Base-by-base conservation (phyloP, 2,329 filamentous ascomycete species). In the Fusarium sp. region DNA sequence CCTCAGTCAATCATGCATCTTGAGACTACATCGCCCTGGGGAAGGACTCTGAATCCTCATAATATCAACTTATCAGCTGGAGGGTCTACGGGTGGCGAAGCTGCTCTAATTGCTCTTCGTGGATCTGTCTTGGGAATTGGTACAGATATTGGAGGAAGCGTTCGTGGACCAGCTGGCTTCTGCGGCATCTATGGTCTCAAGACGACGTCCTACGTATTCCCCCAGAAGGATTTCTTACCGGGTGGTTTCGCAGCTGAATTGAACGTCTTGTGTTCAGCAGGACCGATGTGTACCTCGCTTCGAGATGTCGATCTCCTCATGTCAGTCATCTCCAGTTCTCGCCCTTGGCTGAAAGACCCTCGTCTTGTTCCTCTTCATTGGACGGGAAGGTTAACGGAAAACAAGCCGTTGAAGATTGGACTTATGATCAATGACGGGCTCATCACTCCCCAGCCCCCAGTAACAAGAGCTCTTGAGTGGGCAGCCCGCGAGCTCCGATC, bases 71-170 rank as follows among this genome's bases (percentile, higher is more conserved):
- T 90, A 23, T 89, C 87, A 0, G 85, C 89, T 0, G 91, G 91
- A 6, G 91, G 91, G 2, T 88, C 86, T 4, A 88, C 87, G 0
- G 91, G 91, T 12, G 91, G 91, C 10, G 82, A 83, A 54, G 81
- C 76, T 1, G 81, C 83, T 9, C 67, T 84, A 4, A 56, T 84
- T 0, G 81, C 81, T 6, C 77, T 84, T 44, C 72, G 80, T 7
- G 83, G 83, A 4, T 83, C 81, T 3, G 69, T 81, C 1, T 51
- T 84, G 1, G 82, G 82, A 1, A 62, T 84, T 11, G 83, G 83
- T 4, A 80, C 79, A 5, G 82, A 84, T 12, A 81, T 83, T 52
- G 82, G 79, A 10, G 81, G 82, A 5, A 81, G 80, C 41, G 74
- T 82, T 35, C 75, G 80, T 0, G 73, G 73, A 0, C 80, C 80